Conservation (phyloP, 176 grass and related monocot species). For the Saccharum spontaneum region DNA sequence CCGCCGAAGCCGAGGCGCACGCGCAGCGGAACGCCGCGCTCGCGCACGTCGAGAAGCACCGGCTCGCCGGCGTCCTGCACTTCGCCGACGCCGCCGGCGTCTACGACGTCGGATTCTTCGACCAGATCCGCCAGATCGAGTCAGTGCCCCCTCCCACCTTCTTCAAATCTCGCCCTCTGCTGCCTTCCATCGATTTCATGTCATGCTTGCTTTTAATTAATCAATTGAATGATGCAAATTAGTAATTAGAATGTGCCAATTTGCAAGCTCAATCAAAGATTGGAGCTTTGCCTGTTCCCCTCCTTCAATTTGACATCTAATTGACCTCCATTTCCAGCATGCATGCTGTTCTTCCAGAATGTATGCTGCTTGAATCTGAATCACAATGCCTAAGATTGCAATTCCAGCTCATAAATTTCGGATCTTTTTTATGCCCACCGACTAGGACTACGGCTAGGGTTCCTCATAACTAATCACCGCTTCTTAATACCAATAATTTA, state of each 20-base stretch:
- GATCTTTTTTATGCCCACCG: constrained; percentile 16
- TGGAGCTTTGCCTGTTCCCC: background rate
- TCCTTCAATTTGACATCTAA: background rate
- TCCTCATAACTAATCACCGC: constrained; percentile 32
- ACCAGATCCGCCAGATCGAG: constrained; percentile 89
- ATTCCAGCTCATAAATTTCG: background rate
- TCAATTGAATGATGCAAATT: background rate
- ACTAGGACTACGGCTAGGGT: constrained; percentile 24
- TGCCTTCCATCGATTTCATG: background rate
- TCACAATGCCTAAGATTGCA: background rate
- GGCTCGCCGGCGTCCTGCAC: constrained; percentile 71
- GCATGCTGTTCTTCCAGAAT: background rate
- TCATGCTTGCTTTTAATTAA: background rate
- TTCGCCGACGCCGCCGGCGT: constrained; percentile 68
- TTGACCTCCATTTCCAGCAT: constrained; percentile 3
- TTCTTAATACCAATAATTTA: background rate
- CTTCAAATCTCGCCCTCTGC: background rate
- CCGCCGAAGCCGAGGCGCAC: constrained; percentile 57
- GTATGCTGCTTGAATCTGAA: constrained; percentile 22
- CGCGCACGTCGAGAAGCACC: constrained; percentile 85
- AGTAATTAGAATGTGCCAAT: too few species aligned
- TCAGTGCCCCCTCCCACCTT: constrained; percentile 32
- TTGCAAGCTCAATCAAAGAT: background rate
- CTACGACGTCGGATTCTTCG: constrained; percentile 76
- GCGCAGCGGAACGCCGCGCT: constrained; percentile 93